These are phyloP conservation scores for Talaromyces liani DNA, from an alignment of 495 filamentous ascomycete genomes.

Conservation along the genomic window DNA sequence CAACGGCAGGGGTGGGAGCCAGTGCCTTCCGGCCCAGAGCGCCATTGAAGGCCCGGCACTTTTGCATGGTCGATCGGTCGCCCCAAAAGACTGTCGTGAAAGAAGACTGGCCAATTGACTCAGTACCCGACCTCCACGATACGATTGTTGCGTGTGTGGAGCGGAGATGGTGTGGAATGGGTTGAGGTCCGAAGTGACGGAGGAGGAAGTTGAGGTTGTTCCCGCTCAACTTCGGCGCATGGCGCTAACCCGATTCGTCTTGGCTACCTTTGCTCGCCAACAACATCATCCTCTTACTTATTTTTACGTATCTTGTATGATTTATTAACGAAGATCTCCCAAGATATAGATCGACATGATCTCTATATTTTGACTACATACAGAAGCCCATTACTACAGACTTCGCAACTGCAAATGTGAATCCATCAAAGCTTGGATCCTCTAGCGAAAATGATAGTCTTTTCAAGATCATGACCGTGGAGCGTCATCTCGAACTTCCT, in stretches of 20 bases:
- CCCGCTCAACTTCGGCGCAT: neutral
- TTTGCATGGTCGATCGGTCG: conserved; percentile 43
- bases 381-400: neutral
- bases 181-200: neutral
- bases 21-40: conserved; percentile 36
- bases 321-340: neutral
- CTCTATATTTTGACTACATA: neutral
- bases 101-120: conserved; percentile 6
- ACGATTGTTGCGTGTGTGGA: conserved; percentile 3
- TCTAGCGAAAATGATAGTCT: conserved; percentile 31
- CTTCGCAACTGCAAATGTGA: neutral
- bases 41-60: conserved; percentile 40
- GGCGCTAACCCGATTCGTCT: neutral
- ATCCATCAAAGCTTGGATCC: conserved; percentile 11
- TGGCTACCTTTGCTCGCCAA: neutral
- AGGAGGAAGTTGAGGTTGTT: conserved; percentile 3
- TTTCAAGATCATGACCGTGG: conserved; percentile 17
- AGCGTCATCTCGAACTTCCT: conserved; percentile 23
- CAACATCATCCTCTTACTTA: neutral
- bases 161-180: neutral
- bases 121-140: conserved; percentile 5
- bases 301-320: neutral
- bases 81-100: conserved; percentile 5
- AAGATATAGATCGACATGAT: neutral
- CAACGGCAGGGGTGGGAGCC: conserved; percentile 24